These are phyloP conservation scores for Uromyces viciae-fabae DNA, from an alignment of 1,284 basidiomycete genomes.

Conservation along the genomic window DNA sequence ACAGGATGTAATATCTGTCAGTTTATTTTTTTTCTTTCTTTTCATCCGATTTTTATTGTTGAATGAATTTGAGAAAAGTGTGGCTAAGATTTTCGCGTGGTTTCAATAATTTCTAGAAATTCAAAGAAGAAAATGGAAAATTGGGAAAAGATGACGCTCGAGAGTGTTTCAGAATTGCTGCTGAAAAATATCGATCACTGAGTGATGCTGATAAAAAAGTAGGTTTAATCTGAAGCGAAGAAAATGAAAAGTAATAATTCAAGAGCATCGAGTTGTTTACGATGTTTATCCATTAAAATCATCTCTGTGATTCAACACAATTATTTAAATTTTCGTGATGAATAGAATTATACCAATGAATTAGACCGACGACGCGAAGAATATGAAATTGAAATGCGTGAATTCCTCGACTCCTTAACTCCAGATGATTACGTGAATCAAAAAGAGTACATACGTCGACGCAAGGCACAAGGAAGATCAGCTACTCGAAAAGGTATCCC, in stretches of 20 bases:
- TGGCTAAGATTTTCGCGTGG: background rate
- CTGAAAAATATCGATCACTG: slow-evolving; percentile 34
- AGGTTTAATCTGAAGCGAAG: background rate
- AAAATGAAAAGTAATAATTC: too few relatives aligned
- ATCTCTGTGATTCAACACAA: background rate
- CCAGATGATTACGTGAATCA: slow-evolving; percentile 40
- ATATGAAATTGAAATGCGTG: slow-evolving; percentile 33
- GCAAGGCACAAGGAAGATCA: slow-evolving; percentile 25
- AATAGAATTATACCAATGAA: slow-evolving; percentile 17
- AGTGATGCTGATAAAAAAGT: slow-evolving; percentile 36
- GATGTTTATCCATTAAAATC: too few relatives aligned
- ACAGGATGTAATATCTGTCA: slow-evolving; percentile 26
- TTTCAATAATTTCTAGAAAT: slow-evolving; percentile 13
- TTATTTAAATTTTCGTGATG: background rate
- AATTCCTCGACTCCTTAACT: slow-evolving; percentile 40
- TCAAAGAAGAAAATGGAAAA: slow-evolving; percentile 10
- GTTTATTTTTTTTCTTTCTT: background rate
- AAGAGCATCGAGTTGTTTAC: too few relatives aligned
- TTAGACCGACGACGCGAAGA: slow-evolving; percentile 22
- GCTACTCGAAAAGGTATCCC: slow-evolving; percentile 21
- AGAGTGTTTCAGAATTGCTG: slow-evolving; percentile 30
- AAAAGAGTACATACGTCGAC: slow-evolving; percentile 32
- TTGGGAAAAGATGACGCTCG: slow-evolving; percentile 1
- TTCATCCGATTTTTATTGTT: background rate
- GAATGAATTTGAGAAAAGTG: background rate